Percentiles rank a stretch among this genome's conserved stretches.
Conservation (phyloP, 257 asterid species). For the Nicotiana benthamiana region DNA sequence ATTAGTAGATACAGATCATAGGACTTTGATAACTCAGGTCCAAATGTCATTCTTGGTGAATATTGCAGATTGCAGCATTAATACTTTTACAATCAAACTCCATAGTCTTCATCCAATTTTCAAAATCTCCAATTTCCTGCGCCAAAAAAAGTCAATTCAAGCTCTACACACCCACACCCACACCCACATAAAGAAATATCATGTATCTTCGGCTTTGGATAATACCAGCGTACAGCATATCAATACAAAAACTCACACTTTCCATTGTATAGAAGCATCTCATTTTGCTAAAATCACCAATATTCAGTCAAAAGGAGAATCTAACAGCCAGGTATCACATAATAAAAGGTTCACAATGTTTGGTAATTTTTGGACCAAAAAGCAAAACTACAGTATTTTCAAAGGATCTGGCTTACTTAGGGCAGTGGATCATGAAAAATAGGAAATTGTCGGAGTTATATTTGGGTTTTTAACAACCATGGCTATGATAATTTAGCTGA, state of each 20-base stretch:
- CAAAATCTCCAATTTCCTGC: slow-evolving; percentile 97
- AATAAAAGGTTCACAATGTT: not conserved
- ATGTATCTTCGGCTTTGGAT: not conserved
- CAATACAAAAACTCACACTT: not conserved
- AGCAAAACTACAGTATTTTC: too few species aligned
- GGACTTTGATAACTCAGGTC: not conserved
- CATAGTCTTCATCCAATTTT: slow-evolving; percentile 99
- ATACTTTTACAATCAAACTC: slow-evolving; percentile 90
- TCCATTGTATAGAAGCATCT: not conserved
- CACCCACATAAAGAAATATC: not conserved
- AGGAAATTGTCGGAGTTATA: not conserved
- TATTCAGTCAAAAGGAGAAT: not conserved
- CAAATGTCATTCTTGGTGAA: slow-evolving; percentile 38
- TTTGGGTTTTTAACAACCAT: not conserved
- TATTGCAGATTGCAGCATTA: slow-evolving; percentile 74
- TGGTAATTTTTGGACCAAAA: too few species aligned
- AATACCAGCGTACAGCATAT: not conserved
- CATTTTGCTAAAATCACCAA: not conserved
- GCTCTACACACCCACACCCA: not conserved
- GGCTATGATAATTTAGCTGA: not conserved
- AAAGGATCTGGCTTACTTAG: not conserved
- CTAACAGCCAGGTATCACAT: not conserved
- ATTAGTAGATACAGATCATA: not conserved
- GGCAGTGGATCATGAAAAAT: not conserved
- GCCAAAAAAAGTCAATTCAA: not conserved